Evolutionary conservation across 257 asterid species (phyloP).

Genomic region (Ilex aquifolium): DNA sequence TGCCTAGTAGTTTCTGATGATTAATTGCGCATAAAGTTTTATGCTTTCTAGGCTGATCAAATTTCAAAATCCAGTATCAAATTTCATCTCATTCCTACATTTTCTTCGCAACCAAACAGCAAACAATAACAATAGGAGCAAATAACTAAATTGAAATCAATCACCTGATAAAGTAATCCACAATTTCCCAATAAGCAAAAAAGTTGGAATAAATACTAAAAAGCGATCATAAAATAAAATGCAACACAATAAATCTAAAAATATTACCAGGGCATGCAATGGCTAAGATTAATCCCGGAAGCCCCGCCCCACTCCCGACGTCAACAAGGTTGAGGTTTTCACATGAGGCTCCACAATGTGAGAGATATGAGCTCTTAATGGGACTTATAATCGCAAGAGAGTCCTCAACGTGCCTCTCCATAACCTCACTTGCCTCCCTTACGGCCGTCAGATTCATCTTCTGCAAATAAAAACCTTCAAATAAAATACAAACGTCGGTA

Average conservation of each 20-base stretch:
- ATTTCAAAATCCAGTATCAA: background rate
- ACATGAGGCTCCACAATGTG: conserved; percentile 47
- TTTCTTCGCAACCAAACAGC: background rate
- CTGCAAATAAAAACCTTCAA: conserved; percentile 30
- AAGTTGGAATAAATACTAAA: background rate
- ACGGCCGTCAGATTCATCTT: conserved; percentile 90
- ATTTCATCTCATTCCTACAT: background rate
- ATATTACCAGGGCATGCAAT: conserved; percentile 74
- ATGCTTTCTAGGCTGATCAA: background rate
- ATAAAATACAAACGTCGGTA: background rate
- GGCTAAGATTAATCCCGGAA: conserved; percentile 85
- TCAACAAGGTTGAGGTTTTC: conserved; percentile 67
- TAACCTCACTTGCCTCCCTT: conserved; percentile 66
- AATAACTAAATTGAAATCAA: background rate
- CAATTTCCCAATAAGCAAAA: background rate
- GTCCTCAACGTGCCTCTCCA: conserved; percentile 93
- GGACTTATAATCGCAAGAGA: conserved; percentile 74
- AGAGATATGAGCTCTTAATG: conserved; percentile 40
- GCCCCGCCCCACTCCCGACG: conserved; percentile 97
- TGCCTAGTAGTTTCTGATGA: background rate
- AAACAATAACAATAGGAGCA: background rate
- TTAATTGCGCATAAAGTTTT: background rate
- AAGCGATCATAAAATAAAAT: background rate
- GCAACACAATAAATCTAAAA: background rate
- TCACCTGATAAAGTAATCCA: background rate